These are phyloP conservation scores for Tubosaeta sp. DNA, from an alignment of 768 basidiomycete genomes.

Conservation along the genomic window DNA sequence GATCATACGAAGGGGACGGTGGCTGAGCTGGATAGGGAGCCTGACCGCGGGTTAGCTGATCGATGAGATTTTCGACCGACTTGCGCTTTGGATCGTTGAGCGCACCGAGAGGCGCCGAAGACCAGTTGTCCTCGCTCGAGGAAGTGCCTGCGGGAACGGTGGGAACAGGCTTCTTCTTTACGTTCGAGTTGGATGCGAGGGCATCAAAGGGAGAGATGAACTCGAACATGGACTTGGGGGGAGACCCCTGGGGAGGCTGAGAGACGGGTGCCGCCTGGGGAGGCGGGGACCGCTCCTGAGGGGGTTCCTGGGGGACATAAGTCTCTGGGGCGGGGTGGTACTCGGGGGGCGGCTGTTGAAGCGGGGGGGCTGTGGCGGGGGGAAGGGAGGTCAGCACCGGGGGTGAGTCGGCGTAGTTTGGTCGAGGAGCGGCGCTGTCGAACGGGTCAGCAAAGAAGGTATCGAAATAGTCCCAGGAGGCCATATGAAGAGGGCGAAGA, in stretches of 20 bases:
- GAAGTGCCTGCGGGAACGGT: slow-evolving; percentile 33
- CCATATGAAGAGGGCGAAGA: slow-evolving; percentile 17
- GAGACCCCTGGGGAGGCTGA: slow-evolving; percentile 40
- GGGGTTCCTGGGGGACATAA: slow-evolving; percentile 22
- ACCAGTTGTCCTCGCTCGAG: slow-evolving; percentile 60
- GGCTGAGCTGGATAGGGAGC: slow-evolving; percentile 36
- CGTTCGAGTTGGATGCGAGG: slow-evolving; percentile 44
- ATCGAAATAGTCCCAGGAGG: slow-evolving; percentile 32
- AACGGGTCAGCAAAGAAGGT: slow-evolving; percentile 25
- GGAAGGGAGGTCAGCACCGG: slow-evolving; percentile 29
- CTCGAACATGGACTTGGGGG: slow-evolving; percentile 80
- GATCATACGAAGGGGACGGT: slow-evolving; percentile 32
- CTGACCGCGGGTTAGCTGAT: slow-evolving; percentile 57
- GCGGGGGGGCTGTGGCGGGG: slow-evolving; percentile 46
- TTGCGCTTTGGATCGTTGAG: slow-evolving; percentile 62
- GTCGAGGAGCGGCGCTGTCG: slow-evolving; percentile 43
- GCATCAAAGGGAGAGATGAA: slow-evolving; percentile 84
- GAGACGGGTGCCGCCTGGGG: slow-evolving; percentile 20
- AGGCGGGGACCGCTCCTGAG: slow-evolving; percentile 22
- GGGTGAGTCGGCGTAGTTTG: slow-evolving; percentile 49
- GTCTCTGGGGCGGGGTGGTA: slow-evolving; percentile 42
- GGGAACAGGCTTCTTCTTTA: slow-evolving; percentile 72
- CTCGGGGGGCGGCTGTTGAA: slow-evolving; percentile 24
- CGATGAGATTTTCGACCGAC: slow-evolving; percentile 78
- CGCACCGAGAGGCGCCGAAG: slow-evolving; percentile 27